A percentile compares a stretch with the other conserved stretches of the same genome.
phyloP scores from a whole-genome alignment of 257 asterid genomes.

The Scutellaria barbata region DNA sequence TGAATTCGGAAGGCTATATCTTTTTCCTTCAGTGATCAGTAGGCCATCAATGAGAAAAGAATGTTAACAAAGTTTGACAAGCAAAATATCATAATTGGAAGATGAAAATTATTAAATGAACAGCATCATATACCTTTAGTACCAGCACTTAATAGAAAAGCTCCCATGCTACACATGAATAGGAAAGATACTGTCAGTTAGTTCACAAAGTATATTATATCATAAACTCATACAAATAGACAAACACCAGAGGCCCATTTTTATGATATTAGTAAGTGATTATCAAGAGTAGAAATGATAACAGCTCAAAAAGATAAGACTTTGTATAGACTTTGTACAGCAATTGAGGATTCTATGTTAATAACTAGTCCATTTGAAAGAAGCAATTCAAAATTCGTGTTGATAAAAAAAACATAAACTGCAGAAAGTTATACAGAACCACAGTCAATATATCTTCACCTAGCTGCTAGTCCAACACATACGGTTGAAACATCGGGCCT shows the following conservation, averaged over 20 bases:
- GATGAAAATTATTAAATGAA: conserved; percentile 23
- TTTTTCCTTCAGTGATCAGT: conserved; percentile 57
- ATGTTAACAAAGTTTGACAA: conserved; percentile 34
- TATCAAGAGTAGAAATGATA: neutral
- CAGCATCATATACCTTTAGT: conserved; percentile 63
- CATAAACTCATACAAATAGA: neutral
- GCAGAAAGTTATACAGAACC: conserved; percentile 30
- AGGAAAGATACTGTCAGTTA: conserved; percentile 45
- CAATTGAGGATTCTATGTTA: conserved; percentile 8
- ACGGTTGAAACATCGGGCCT: conserved; percentile 96
- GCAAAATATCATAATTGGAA: conserved; percentile 40
- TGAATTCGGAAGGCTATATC: conserved; percentile 82
- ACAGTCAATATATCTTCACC: conserved; percentile 49
- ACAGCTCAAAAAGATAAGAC: conserved; percentile 13
- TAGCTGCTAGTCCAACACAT: conserved; percentile 94
- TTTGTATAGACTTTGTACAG: neutral
- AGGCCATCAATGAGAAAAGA: conserved; percentile 40
- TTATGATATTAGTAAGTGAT: neutral
- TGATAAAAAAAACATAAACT: neutral
- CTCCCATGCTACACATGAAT: conserved; percentile 86
- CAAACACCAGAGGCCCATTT: neutral
- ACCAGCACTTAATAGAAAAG: conserved; percentile 82
- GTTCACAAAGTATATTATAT: conserved; percentile 15
- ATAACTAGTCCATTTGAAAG: neutral
- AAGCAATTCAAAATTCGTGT: neutral